phyloP scores from a whole-genome alignment of 192 early-diverging fungal species.

The Kickxella alabastrina region DNA sequence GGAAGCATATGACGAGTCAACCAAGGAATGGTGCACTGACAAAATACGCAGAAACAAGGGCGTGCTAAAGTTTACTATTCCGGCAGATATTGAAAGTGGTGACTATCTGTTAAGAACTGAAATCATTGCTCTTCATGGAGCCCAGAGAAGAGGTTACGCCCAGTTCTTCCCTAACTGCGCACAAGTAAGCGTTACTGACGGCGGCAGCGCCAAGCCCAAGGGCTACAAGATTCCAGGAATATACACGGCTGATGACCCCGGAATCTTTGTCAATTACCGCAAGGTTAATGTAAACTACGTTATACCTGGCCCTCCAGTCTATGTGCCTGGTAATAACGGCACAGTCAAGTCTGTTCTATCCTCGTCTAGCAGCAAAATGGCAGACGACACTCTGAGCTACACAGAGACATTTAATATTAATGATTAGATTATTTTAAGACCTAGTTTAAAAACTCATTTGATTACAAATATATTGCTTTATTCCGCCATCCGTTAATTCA shows the following conservation, averaged over 20 bases:
- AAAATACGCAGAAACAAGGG: not conserved
- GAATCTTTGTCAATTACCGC: not conserved
- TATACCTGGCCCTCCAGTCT: constrained; percentile 1
- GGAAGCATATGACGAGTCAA: not conserved
- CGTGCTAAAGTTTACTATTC: not conserved
- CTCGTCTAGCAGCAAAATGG: no score
- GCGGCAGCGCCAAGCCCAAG: not conserved
- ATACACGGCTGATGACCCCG: not conserved
- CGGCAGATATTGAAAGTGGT: not conserved
- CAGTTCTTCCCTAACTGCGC: constrained; percentile 3
- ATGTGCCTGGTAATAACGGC: constrained; percentile 1
- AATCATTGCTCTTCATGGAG: not conserved
- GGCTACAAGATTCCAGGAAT: not conserved
- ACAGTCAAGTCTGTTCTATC: not conserved
- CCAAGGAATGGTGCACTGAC: not conserved
- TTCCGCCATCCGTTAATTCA: no score
- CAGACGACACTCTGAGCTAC: no score
- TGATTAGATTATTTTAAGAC: no score
- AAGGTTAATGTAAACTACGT: not conserved
- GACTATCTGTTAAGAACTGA: not conserved
- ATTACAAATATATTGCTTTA: no score
- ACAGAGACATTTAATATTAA: no score
- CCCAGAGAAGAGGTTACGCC: not conserved
- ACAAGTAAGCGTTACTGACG: not conserved
- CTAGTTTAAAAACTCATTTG: no score